Conservation (phyloP, 768 basidiomycete genomes). For the Candolleomyces aberdarensis region DNA sequence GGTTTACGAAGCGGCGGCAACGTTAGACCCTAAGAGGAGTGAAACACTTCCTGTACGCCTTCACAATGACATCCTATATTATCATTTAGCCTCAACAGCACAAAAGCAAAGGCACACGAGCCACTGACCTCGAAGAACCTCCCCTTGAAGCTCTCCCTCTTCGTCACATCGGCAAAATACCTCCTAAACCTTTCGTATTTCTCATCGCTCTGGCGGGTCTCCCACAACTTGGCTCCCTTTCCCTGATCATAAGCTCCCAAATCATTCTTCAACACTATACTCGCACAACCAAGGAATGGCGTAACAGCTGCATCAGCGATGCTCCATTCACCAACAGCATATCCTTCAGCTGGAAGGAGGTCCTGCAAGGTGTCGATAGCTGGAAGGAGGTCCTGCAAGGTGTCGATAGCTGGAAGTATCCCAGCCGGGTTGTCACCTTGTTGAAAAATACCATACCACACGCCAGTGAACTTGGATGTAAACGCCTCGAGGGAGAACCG, state of each 20-base stretch:
- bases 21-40: no score
- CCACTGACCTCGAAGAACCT: slow-evolving; percentile 54
- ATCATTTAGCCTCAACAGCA: no score
- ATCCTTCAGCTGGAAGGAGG: slow-evolving; percentile 45
- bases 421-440: slow-evolving; percentile 39
- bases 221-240: slow-evolving; percentile 41
- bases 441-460: slow-evolving; percentile 32
- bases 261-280: slow-evolving; percentile 44
- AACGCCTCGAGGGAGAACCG: slow-evolving; percentile 64
- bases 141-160: slow-evolving; percentile 49
- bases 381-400: no score
- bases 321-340: slow-evolving; percentile 46
- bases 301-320: slow-evolving; percentile 58
- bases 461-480: slow-evolving; percentile 41
- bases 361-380: slow-evolving; percentile 48
- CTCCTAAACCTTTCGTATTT: slow-evolving; percentile 49
- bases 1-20: no score
- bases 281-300: slow-evolving; percentile 58
- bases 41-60: no score
- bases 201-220: slow-evolving; percentile 36
- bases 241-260: slow-evolving; percentile 48
- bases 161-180: slow-evolving; percentile 46
- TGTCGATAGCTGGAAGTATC: slow-evolving; percentile 36
- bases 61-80: no score
- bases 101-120: no score